These are phyloP conservation scores for Parasitella parasitica DNA, from an alignment of 371 early-diverging fungal species.

Conservation along the genomic window DNA sequence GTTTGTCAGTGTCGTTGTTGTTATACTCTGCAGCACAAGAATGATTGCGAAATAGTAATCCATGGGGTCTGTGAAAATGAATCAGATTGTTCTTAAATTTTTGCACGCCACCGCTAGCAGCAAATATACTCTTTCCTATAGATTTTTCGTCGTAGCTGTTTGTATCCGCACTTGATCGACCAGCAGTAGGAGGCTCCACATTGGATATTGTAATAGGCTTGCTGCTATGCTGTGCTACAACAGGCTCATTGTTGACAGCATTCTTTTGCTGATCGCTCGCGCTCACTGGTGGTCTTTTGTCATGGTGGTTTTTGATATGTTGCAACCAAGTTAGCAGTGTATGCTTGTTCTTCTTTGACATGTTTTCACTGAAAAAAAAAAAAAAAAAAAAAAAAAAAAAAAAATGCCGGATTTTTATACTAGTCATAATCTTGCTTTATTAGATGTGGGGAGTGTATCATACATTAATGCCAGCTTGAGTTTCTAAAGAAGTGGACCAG, in stretches of 20 bases:
- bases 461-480: no score
- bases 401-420: not conserved
- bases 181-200: not conserved
- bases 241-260: not conserved
- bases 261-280: not conserved
- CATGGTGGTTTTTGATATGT: constrained; percentile 5
- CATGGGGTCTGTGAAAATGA: constrained; percentile 6
- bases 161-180: not conserved
- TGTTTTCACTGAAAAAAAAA: not conserved
- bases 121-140: not conserved
- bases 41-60: not conserved
- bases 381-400: not conserved
- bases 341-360: not conserved
- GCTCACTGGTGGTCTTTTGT: not conserved
- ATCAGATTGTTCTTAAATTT: not conserved
- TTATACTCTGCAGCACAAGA: not conserved
- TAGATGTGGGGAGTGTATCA: no score
- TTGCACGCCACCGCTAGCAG: not conserved
- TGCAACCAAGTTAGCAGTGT: constrained; percentile 4
- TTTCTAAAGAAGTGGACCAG: no score
- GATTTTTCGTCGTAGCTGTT: not conserved
- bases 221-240: not conserved
- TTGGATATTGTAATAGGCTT: not conserved
- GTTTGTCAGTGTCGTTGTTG: not conserved
- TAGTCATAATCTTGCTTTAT: not conserved